Evolutionary conservation across 352 stramenopile species (phyloP).

Genomic region (Pythium vanterpoolii): DNA sequence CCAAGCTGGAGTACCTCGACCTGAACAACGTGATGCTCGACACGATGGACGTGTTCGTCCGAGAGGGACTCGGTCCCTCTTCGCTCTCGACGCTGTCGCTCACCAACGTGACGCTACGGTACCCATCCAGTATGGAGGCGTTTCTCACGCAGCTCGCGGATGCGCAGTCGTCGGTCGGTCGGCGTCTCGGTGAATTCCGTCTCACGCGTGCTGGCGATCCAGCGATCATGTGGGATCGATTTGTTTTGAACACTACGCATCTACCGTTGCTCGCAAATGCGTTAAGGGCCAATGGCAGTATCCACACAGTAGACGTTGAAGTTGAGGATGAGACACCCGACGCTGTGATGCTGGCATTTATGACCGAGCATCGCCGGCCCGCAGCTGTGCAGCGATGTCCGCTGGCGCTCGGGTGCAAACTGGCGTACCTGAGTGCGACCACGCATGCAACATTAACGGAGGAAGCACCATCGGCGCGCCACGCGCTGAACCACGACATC

Average conservation of each 20-base stretch:
- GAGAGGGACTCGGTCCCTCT: neutral
- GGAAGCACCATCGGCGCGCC: neutral
- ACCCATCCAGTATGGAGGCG: neutral
- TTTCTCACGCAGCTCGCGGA: conserved; percentile 13
- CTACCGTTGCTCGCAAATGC: neutral
- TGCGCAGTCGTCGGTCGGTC: neutral
- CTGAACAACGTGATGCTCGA: conserved; percentile 14
- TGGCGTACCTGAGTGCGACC: conserved; percentile 9
- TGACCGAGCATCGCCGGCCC: neutral
- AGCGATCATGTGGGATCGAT: neutral
- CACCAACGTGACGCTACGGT: conserved; percentile 1
- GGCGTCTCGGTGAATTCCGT: conserved; percentile 6
- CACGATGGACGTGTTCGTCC: conserved; percentile 5
- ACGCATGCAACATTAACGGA: no score
- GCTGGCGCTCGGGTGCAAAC: conserved; percentile 1
- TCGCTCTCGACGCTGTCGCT: conserved; percentile 9
- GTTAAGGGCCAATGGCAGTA: conserved; percentile 1
- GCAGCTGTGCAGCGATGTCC: neutral
- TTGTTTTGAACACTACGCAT: neutral
- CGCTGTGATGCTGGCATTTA: neutral
- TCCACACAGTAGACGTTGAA: conserved; percentile 13
- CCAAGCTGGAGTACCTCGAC: conserved; percentile 12
- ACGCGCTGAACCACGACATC: conserved; percentile 4
- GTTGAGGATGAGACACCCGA: conserved; percentile 4
- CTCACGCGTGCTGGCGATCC: neutral